Percentiles rank a stretch among this genome's conserved stretches.
Evolutionary conservation across 169 alveolate genomes (phyloP).

Genomic region (Cryptosporidium ryanae): DNA sequence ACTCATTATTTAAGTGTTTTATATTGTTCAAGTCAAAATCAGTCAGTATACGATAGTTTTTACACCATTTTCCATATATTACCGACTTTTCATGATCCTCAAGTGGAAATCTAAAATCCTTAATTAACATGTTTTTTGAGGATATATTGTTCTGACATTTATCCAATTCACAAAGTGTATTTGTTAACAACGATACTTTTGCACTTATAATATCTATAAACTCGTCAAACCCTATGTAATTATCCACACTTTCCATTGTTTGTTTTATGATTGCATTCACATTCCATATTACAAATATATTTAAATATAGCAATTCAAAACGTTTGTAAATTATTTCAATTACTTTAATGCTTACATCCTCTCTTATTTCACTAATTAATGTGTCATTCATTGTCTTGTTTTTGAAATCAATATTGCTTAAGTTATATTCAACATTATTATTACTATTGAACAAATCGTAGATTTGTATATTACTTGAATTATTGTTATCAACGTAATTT

Average conservation of each 20-base stretch:
- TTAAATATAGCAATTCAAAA: conserved; percentile 25
- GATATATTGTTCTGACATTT: not conserved
- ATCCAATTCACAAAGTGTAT: not conserved
- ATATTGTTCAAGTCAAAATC: conserved; percentile 40
- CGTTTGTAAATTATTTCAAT: conserved; percentile 11
- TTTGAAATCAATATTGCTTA: not conserved
- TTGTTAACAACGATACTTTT: not conserved
- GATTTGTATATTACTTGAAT: not conserved
- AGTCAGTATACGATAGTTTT: conserved; percentile 4
- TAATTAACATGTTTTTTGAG: not conserved
- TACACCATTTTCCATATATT: conserved; percentile 31
- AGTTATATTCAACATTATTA: conserved; percentile 1
- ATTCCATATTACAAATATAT: conserved; percentile 62
- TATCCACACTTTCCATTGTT: not conserved
- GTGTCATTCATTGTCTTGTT: not conserved
- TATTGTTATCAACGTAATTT: not conserved
- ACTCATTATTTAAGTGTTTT: conserved; percentile 9
- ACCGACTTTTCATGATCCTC: conserved; percentile 6
- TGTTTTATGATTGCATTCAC: conserved; percentile 2
- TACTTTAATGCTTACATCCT: conserved; percentile 39
- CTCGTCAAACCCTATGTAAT: conserved; percentile 1
- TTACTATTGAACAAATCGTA: not conserved
- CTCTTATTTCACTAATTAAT: not conserved
- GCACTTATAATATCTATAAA: not conserved
- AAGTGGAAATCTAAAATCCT: conserved; percentile 36